Conservation (phyloP, 352 stramenopile genomes). For the Phytophthora meadii region DNA sequence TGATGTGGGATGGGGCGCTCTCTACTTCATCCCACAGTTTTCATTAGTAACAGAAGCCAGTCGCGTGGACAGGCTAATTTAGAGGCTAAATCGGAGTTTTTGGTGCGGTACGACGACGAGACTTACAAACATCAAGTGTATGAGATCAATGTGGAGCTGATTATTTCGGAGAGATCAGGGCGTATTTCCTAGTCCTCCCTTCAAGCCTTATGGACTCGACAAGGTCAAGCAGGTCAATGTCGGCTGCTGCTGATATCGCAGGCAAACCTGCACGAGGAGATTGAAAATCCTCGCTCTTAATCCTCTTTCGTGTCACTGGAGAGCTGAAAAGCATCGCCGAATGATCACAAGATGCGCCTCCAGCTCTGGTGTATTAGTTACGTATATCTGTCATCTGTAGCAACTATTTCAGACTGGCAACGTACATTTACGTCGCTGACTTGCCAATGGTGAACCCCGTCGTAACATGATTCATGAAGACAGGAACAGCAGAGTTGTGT, state of each 20-base stretch:
- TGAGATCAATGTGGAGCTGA: not conserved
- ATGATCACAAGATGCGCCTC: not conserved
- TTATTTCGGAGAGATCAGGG: not conserved
- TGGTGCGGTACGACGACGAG: not conserved
- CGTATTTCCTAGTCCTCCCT: conserved; percentile 22
- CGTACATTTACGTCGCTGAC: not conserved
- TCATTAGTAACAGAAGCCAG: conserved; percentile 15
- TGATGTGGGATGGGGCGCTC: conserved; percentile 13
- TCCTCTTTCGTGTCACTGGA: conserved; percentile 3
- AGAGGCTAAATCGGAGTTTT: not conserved
- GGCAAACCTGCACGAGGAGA: not conserved
- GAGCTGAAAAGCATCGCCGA: not conserved
- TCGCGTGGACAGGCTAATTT: not conserved
- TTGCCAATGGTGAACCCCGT: not conserved
- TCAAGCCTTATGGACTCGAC: conserved; percentile 1
- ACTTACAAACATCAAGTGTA: not conserved
- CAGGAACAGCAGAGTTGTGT: not conserved
- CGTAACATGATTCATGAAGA: not conserved
- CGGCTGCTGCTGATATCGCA: too few relatives aligned
- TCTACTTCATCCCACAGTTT: conserved; percentile 10
- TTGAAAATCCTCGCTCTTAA: not conserved
- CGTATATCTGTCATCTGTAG: too few relatives aligned
- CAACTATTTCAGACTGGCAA: too few relatives aligned
- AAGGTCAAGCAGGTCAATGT: too few relatives aligned
- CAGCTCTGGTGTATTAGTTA: not conserved